phyloP scores from a whole-genome alignment of 2,329 filamentous ascomycete species.

The Pseudopyrenochaeta lycopersici region DNA sequence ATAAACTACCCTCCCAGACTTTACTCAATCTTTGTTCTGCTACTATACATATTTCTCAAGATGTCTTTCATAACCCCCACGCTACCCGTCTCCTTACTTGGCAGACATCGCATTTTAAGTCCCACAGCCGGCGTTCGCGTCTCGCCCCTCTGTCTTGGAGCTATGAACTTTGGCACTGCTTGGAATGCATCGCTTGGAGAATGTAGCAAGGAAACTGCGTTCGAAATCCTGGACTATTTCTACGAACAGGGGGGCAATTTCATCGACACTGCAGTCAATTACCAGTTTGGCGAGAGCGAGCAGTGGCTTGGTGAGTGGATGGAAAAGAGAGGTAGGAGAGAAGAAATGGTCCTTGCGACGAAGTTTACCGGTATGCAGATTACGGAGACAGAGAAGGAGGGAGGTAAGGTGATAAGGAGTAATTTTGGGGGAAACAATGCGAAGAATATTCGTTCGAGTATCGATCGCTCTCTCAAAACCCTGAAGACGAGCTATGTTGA shows the following conservation, averaged over 20 bases:
- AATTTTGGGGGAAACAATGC: slow-evolving; percentile 25
- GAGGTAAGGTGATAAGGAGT: slow-evolving; percentile 24
- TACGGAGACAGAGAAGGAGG: slow-evolving; percentile 11
- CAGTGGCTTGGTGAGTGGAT: slow-evolving; percentile 57
- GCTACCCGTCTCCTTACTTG: slow-evolving; percentile 61
- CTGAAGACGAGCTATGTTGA: slow-evolving; percentile 73
- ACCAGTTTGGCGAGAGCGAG: slow-evolving; percentile 53
- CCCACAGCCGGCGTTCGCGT: slow-evolving; percentile 69
- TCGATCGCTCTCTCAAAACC: slow-evolving; percentile 23
- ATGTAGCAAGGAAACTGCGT: slow-evolving; percentile 70
- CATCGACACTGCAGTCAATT: slow-evolving; percentile 68
- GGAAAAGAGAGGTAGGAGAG: slow-evolving; percentile 46
- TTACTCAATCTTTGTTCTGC: too few relatives aligned
- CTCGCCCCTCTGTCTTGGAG: slow-evolving; percentile 61
- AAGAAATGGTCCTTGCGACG: slow-evolving; percentile 54
- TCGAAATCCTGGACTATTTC: slow-evolving; percentile 73
- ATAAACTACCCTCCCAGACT: too few relatives aligned
- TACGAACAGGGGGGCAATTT: slow-evolving; percentile 75
- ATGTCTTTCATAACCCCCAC: slow-evolving; percentile 13
- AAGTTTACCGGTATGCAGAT: slow-evolving; percentile 51
- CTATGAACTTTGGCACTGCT: slow-evolving; percentile 70
- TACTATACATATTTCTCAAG: too few relatives aligned
- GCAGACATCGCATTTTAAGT: slow-evolving; percentile 71
- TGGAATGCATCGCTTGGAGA: slow-evolving; percentile 69
- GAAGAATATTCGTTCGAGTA: slow-evolving; percentile 24